Evolutionary conservation across 202 grass and related monocot species (phyloP), one percentile per base, ranked within the genome.

Genomic region (Brachypodium distachyon): DNA sequence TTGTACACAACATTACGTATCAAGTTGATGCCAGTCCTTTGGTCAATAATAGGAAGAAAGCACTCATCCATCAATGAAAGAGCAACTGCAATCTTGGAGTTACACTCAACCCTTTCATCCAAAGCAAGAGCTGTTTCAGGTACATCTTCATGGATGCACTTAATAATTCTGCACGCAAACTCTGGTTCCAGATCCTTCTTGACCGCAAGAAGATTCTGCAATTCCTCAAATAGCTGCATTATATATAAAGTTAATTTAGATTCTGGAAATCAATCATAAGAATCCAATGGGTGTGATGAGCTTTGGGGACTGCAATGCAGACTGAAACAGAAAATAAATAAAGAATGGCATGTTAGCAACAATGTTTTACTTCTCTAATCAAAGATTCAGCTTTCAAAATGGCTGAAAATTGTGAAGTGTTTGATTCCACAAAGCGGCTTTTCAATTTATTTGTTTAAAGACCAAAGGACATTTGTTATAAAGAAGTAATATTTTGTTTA

Each of bases 41-140:
- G 83, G 82, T 99, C 96, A 85, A 92, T 34, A 61, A 99, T 91
- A 1, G 96, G 96, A 77, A 81, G 71, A 88, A 99, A 99, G 72
- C 96, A 99, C 71, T 99, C 96, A 46, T 99, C 83, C 89, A 96
- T 91, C 81, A 99, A 80, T 14, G 87, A 85, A 77, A 99, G 83
- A 10, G 96, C 89, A 83, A 99, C 83, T 40, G 85, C 92, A 87
- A 90, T 85, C 86, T 83, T 95, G 29, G 96, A 89, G 54, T 99
- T 99, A 83, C 92, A 96, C 46, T 96, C 89, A 49, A 77, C 87
- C 73, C 74, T 86, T 58, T 67, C 77, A 63, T 90, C 86, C 67
- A 84, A 80, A 27, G 60, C 56, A 81, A 82, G n/a, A n/a, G 73
- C 54, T 68, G 80, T 67, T 70, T 90, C 87, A 56, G 80, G 77